These are phyloP conservation scores for Rehmannia glutinosa DNA, from an alignment of 257 asterid genomes.

Conservation along the genomic window DNA sequence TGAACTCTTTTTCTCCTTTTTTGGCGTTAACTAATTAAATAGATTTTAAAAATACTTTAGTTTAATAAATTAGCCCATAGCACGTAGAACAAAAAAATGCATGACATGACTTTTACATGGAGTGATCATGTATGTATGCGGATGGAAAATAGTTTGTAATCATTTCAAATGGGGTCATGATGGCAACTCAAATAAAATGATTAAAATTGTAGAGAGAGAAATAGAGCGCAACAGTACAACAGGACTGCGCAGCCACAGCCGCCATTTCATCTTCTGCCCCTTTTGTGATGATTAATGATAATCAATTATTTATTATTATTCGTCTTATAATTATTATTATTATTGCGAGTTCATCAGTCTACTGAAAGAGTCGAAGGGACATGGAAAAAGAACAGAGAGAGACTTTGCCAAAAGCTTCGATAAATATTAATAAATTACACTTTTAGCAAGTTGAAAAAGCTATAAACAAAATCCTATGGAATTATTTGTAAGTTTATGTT, in stretches of 20 bases:
- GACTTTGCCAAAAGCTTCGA: constrained; percentile 10
- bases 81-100: no score
- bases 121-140: background rate
- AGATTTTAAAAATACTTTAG: no score
- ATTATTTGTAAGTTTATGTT: no score
- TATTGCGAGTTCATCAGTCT: background rate
- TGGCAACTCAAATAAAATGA: constrained; percentile 17
- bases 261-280: constrained; percentile 45
- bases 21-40: no score
- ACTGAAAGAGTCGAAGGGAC: constrained; percentile 19
- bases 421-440: no score
- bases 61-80: no score
- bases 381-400: constrained; percentile 24
- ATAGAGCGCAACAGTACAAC: no score
- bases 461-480: no score
- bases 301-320: constrained; percentile 6
- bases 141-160: constrained; percentile 11
- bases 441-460: no score
- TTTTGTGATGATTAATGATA: constrained; percentile 22
- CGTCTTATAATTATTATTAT: background rate
- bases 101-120: no score
- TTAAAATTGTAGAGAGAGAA: constrained; percentile 5
- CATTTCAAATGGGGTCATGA: constrained; percentile 45
- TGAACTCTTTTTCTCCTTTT: no score
- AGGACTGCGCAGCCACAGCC: constrained; percentile 72